A percentile compares a stretch with the other conserved stretches of the same genome.
These are phyloP conservation scores for Epichloe uncinata DNA, from an alignment of 2,329 filamentous ascomycete genomes.

Conservation along the genomic window DNA sequence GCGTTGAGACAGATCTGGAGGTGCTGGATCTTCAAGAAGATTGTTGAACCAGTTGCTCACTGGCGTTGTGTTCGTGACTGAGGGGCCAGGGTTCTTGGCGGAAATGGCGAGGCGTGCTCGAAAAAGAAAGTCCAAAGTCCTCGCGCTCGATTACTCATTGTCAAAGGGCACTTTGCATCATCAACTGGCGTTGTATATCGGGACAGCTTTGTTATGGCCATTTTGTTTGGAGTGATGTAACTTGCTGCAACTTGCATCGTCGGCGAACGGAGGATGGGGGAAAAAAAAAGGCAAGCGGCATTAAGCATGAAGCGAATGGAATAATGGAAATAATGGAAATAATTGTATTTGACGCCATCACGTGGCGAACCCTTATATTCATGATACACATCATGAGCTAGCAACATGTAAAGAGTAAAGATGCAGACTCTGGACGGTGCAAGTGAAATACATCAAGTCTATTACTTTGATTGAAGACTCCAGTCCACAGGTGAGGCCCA, in stretches of 20 bases:
- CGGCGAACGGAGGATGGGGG: neutral
- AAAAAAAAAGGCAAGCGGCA: neutral
- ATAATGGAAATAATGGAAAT: neutral
- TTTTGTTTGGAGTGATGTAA: neutral
- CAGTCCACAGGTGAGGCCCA: neutral
- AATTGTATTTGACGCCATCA: slow-evolving; percentile 7
- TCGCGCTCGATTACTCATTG: neutral
- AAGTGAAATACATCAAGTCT: neutral
- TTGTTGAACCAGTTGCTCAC: slow-evolving; percentile 5
- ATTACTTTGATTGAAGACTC: slow-evolving; percentile 7
- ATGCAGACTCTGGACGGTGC: neutral
- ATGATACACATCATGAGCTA: slow-evolving; percentile 15
- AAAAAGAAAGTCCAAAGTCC: neutral
- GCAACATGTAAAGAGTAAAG: neutral
- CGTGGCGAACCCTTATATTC: slow-evolving; percentile 13
- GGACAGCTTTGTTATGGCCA: neutral
- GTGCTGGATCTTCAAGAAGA: slow-evolving; percentile 41
- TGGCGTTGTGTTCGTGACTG: neutral
- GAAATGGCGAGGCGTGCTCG: neutral
- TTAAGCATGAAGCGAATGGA: neutral
- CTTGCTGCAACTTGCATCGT: neutral
- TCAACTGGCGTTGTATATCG: neutral
- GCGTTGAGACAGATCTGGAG: slow-evolving; percentile 63
- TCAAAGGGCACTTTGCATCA: neutral
- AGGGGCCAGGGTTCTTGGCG: neutral